Evolutionary conservation across 106 monocot genomes (phyloP).

Genomic region (Dioscorea alata): DNA sequence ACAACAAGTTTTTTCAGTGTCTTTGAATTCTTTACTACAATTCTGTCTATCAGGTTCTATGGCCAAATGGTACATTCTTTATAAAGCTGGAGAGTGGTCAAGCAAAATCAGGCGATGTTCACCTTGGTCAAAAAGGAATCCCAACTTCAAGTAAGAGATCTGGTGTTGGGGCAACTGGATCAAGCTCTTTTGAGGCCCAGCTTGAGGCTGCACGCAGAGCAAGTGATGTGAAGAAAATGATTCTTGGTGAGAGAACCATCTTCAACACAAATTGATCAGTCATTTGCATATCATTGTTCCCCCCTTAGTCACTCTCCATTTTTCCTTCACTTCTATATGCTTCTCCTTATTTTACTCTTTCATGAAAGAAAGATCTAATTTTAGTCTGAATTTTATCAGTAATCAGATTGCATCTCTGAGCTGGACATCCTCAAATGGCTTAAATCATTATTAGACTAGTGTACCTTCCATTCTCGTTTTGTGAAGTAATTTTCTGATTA

Average conservation of each 20-base stretch:
- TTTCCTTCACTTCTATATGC: background rate
- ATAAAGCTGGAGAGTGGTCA: constrained; percentile 50
- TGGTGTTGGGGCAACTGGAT: constrained; percentile 15
- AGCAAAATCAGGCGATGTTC: constrained; percentile 12
- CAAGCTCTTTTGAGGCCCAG: constrained; percentile 70
- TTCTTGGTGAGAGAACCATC: constrained; percentile 63
- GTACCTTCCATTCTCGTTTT: too few relatives aligned
- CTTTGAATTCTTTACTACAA: background rate
- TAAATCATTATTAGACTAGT: too few relatives aligned
- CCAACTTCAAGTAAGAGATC: constrained; percentile 15
- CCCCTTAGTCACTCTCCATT: background rate
- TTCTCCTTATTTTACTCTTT: background rate
- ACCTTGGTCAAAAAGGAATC: constrained; percentile 11
- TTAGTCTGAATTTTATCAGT: too few relatives aligned
- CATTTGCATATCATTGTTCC: background rate
- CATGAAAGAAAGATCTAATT: too few relatives aligned
- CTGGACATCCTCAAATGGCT: too few relatives aligned
- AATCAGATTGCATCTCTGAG: too few relatives aligned
- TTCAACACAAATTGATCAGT: background rate
- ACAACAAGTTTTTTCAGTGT: background rate
- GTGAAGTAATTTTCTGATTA: too few relatives aligned
- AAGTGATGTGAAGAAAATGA: constrained; percentile 86
- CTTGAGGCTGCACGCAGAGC: constrained; percentile 93
- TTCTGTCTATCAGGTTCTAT: constrained; percentile 54
- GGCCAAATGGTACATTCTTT: constrained; percentile 96